phyloP scores from a whole-genome alignment of 139 green algal genomes.

The Closterium sp. region DNA sequence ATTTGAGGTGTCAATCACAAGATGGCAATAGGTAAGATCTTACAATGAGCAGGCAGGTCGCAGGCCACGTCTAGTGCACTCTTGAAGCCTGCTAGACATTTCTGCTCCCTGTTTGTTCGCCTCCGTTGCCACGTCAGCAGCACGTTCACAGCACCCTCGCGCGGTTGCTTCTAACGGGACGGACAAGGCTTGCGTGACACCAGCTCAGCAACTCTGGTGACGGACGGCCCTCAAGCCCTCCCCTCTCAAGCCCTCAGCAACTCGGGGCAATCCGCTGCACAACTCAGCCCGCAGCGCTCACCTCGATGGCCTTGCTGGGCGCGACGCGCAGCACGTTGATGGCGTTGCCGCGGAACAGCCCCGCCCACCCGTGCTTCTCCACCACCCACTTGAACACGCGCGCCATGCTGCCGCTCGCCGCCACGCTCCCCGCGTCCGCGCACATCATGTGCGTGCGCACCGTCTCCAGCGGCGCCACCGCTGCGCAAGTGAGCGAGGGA shows the following conservation, averaged over 20 bases:
- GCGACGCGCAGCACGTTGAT: conserved; percentile 42
- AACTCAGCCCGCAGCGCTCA: background rate
- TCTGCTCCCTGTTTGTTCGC: too few relatives aligned
- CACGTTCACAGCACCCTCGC: too few relatives aligned
- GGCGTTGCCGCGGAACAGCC: conserved; percentile 39
- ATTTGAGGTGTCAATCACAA: background rate
- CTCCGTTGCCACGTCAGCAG: too few relatives aligned
- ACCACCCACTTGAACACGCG: conserved; percentile 15
- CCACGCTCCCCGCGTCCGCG: conserved; percentile 19
- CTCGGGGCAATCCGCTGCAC: too few relatives aligned
- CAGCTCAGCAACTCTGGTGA: too few relatives aligned
- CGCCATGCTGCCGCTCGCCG: conserved; percentile 16
- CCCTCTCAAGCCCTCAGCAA: too few relatives aligned
- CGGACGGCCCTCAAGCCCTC: too few relatives aligned
- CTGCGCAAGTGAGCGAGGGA: background rate
- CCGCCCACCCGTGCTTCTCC: conserved; percentile 33
- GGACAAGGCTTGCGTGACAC: too few relatives aligned
- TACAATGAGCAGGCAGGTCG: background rate
- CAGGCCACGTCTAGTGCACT: background rate
- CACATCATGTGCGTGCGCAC: conserved; percentile 48
- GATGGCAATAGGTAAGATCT: too few relatives aligned
- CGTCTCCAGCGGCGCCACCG: conserved; percentile 43
- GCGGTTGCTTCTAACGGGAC: too few relatives aligned
- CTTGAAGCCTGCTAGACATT: too few relatives aligned
- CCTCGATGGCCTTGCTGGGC: conserved; percentile 41